Evolutionary conservation across 768 basidiomycete species (phyloP).

Genomic region (Lanmaoa pseudosensibilis): DNA sequence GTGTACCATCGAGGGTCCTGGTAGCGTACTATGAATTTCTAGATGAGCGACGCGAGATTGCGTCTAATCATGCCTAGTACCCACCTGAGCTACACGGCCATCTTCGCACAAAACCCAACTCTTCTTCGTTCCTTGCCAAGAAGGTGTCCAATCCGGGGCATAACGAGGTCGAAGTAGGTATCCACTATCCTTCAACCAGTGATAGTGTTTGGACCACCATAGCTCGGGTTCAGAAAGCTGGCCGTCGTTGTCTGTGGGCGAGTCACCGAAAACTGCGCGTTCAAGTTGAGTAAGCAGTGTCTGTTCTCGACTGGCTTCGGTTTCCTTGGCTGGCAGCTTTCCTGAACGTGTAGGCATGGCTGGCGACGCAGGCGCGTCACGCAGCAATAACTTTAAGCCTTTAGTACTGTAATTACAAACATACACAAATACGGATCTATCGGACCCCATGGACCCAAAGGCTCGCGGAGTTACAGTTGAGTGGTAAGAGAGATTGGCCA

Average conservation of each 20-base stretch:
- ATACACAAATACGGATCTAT: conserved; percentile 1
- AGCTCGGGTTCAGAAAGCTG: conserved; percentile 5
- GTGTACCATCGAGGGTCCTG: conserved; percentile 31
- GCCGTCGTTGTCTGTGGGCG: background rate
- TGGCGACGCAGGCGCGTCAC: too few species aligned
- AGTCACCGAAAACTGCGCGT: background rate
- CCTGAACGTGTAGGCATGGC: background rate
- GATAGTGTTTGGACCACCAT: conserved; percentile 15
- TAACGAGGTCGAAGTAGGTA: conserved; percentile 23
- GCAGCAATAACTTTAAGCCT: too few species aligned
- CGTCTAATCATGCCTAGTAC: background rate
- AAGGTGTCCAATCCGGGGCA: conserved; percentile 21
- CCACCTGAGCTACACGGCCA: background rate
- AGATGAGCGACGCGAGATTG: conserved; percentile 15
- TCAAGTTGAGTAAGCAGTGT: background rate
- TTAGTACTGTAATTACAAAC: background rate
- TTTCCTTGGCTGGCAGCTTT: background rate
- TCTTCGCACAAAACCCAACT: conserved; percentile 4
- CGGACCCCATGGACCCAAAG: conserved; percentile 4
- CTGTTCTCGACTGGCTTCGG: background rate
- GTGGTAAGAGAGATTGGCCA: background rate
- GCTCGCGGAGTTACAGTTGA: conserved; percentile 5
- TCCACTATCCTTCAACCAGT: conserved; percentile 16
- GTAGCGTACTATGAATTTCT: conserved; percentile 3
- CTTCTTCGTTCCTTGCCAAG: conserved; percentile 14